Percentiles rank a stretch among this genome's conserved stretches.
These are phyloP conservation scores for Pleurotus sapidus DNA, from an alignment of 768 basidiomycete genomes.

Conservation along the genomic window DNA sequence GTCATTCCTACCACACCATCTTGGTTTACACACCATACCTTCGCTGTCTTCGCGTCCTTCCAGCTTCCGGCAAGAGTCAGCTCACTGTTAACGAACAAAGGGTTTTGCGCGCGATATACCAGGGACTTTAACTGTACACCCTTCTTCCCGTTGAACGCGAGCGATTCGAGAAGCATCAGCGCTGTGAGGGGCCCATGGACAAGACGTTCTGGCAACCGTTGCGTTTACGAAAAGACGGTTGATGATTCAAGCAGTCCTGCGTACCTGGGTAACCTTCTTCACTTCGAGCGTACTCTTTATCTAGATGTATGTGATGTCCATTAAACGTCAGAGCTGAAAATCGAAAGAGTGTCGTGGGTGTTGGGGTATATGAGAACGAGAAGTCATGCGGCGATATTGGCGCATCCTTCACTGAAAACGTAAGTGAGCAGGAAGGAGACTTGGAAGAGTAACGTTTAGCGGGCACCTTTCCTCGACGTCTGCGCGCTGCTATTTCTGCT, in stretches of 20 bases:
- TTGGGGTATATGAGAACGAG: conserved; percentile 65
- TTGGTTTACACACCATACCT: conserved; percentile 38
- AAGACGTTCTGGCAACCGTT: conserved; percentile 55
- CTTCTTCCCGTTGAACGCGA: conserved; percentile 44
- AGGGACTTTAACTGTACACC: conserved; percentile 45
- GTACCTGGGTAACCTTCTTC: conserved; percentile 73
- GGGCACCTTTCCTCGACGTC: conserved; percentile 40
- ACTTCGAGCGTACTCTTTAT: conserved; percentile 64
- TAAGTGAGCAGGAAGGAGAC: too few species aligned
- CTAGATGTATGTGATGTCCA: conserved; percentile 81
- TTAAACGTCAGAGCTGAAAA: conserved; percentile 89
- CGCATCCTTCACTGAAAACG: conserved; percentile 43
- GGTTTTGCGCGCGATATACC: conserved; percentile 57
- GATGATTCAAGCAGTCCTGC: conserved; percentile 11
- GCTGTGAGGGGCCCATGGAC: conserved; percentile 85
- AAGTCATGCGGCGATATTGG: conserved; percentile 47
- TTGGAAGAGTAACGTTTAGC: not conserved
- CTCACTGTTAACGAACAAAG: conserved; percentile 38
- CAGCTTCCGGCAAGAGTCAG: conserved; percentile 36
- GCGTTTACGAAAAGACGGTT: not conserved
- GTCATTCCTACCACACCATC: conserved; percentile 22
- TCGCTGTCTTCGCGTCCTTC: conserved; percentile 20
- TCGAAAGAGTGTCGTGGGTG: conserved; percentile 72
- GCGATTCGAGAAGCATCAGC: conserved; percentile 69
- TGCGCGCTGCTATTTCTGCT: conserved; percentile 18